Evolutionary conservation across 257 asterid species (phyloP), one percentile per base, ranked within the genome.

Genomic region (Lantana camara): DNA sequence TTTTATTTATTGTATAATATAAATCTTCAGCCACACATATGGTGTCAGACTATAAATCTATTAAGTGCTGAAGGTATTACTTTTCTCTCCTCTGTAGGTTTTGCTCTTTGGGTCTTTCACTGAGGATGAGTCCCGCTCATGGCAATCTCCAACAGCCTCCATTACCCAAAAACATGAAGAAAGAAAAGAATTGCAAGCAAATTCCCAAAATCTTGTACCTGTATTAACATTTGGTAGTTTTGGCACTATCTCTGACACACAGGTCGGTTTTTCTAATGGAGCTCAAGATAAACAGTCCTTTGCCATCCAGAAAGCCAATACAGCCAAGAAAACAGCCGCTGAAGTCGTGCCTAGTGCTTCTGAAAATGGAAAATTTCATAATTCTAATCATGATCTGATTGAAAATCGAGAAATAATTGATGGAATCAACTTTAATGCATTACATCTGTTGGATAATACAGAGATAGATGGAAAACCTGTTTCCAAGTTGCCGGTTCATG

Each of bases 31-130:
- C n/a, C n/a, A n/a, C n/a, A n/a, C n/a, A 53, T n/a, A n/a, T n/a
- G n/a, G n/a, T n/a, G n/a, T n/a, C 46, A 27, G 40, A 13, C 14
- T 57, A 15, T 16, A 38, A 17, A 23, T 48, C 10, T 46, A 16
- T 57, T 16, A 29, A 29, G 46, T 45, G 56, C 67, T 64, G 48
- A 74, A 40, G 52, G 7, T 71, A 51, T 47, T 67, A 7, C 62
- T 58, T 75, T 27, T 54, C 41, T 51, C 13, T 14, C 20, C 9
- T 34, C 41, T 72, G 51, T 61, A 93, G 99, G 80, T 85, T 67
- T 54, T 93, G 19, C 56, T 93, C 62, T 93, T 93, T 77, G 99
- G 99, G 68, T 93, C 99, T 57, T 93, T 93, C 80, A 77, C 89
- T 3, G 96, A 83, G 85, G 91, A 85, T 53, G 98, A 92, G 82